Conservation (phyloP, 1,284 basidiomycete genomes). For the Ceratobasidium sp. region DNA sequence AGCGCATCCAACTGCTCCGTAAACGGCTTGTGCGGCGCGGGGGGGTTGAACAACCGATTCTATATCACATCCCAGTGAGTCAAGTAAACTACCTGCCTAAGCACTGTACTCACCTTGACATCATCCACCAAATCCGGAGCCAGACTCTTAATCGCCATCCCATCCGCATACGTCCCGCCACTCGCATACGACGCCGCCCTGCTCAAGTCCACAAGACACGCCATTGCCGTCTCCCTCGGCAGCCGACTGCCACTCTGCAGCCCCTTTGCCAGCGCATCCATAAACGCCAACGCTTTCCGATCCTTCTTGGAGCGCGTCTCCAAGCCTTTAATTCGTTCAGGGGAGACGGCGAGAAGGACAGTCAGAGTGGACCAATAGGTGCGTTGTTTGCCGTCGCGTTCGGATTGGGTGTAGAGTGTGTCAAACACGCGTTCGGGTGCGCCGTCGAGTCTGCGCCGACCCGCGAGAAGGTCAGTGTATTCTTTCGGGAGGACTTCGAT, state of each 20-base stretch:
- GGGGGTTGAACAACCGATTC: constrained; percentile 58
- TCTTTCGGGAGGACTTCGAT: constrained; percentile 85
- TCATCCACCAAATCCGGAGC: constrained; percentile 82
- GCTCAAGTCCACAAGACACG: constrained; percentile 85
- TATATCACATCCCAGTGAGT: constrained; percentile 36
- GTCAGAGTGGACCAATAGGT: constrained; percentile 86
- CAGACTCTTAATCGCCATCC: constrained; percentile 56
- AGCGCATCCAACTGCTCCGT: constrained; percentile 78
- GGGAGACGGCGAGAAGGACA: constrained; percentile 80
- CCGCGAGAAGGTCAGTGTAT: constrained; percentile 77
- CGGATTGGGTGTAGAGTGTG: constrained; percentile 71
- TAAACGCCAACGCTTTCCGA: constrained; percentile 36
- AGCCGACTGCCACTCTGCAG: constrained; percentile 51
- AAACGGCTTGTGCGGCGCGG: constrained; percentile 68
- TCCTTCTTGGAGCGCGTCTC: constrained; percentile 23
- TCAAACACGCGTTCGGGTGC: constrained; percentile 88
- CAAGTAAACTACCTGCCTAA: background rate
- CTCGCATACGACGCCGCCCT: constrained; percentile 68
- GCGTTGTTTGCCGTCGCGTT: constrained; percentile 65
- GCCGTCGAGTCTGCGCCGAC: constrained; percentile 76
- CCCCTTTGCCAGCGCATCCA: constrained; percentile 52
- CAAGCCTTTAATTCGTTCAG: constrained; percentile 71
- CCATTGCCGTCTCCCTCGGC: constrained; percentile 72
- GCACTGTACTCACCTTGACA: constrained; percentile 68
- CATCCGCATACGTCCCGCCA: constrained; percentile 5